A percentile compares a stretch with the other conserved stretches of the same genome.
These are phyloP conservation scores for Yamadazyma takamatsuzukensis DNA, from an alignment of 805 yeast genomes.

Conservation along the genomic window DNA sequence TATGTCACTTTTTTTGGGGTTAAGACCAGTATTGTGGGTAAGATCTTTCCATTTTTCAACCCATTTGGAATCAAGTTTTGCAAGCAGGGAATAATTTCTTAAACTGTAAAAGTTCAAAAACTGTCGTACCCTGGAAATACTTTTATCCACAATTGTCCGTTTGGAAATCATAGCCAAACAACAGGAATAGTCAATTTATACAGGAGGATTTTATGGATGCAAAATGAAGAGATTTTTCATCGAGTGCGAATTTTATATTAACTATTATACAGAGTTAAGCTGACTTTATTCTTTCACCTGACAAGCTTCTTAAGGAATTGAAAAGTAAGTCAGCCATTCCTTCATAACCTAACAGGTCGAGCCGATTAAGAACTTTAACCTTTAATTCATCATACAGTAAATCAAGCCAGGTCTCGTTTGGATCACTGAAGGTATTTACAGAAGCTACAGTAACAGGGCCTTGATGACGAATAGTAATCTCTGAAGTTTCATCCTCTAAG, in stretches of 20 bases:
- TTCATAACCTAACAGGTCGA: slow-evolving; percentile 42
- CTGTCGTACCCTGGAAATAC: neutral
- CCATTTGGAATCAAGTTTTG: slow-evolving; percentile 54
- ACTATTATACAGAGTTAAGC: too few relatives aligned
- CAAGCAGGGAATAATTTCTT: too few relatives aligned
- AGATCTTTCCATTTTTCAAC: slow-evolving; percentile 38
- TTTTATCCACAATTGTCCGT: too few relatives aligned
- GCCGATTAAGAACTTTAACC: slow-evolving; percentile 37
- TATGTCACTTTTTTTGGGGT: slow-evolving; percentile 27
- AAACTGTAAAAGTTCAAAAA: slow-evolving; percentile 2
- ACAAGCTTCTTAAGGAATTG: slow-evolving; percentile 39
- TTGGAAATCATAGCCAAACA: too few relatives aligned
- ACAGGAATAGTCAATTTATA: too few relatives aligned
- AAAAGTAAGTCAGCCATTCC: slow-evolving; percentile 51
- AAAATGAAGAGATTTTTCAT: too few relatives aligned
- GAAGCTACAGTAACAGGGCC: slow-evolving; percentile 51
- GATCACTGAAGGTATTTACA: slow-evolving; percentile 28
- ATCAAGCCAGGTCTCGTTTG: slow-evolving; percentile 34
- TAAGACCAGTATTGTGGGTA: slow-evolving; percentile 31
- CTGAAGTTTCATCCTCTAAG: slow-evolving; percentile 40
- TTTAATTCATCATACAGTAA: slow-evolving; percentile 43
- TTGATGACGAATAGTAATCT: slow-evolving; percentile 37
- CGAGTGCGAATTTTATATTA: too few relatives aligned
- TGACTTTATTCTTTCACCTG: neutral
- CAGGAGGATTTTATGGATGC: too few relatives aligned